Evolutionary conservation across 148 eudicot genomes (phyloP).

Genomic region (Polygonum aviculare): DNA sequence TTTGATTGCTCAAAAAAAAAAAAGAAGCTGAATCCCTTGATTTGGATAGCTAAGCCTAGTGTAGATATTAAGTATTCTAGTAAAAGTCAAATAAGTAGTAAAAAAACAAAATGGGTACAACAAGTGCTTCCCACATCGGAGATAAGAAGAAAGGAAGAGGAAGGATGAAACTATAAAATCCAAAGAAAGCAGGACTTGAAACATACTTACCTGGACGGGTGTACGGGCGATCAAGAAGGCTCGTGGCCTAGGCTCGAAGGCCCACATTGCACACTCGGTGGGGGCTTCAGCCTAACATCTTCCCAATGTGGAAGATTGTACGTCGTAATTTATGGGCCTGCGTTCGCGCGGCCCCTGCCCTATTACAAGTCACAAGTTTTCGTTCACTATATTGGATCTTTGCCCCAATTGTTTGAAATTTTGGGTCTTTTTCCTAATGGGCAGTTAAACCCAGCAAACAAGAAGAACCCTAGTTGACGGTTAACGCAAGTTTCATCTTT

Average conservation of each 20-base stretch:
- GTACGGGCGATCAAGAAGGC: background rate
- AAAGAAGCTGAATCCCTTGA: too few species aligned
- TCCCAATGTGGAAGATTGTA: slow-evolving; percentile 20
- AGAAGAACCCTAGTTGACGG: too few species aligned
- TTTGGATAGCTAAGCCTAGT: too few species aligned
- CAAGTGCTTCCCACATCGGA: background rate
- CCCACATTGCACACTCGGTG: background rate
- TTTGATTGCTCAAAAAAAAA: too few species aligned
- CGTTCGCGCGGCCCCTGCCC: slow-evolving; percentile 68
- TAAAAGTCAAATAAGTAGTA: too few species aligned
- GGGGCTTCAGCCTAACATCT: background rate
- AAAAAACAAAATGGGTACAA: background rate
- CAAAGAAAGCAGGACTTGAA: background rate
- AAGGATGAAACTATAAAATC: background rate
- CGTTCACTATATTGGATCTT: too few species aligned
- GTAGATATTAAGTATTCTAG: too few species aligned
- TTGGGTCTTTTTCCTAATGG: too few species aligned
- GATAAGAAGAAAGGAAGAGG: background rate
- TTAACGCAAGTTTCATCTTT: too few species aligned
- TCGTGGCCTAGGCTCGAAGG: background rate
- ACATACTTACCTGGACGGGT: background rate
- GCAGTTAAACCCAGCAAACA: too few species aligned
- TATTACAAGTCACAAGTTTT: too few species aligned
- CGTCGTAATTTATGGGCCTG: slow-evolving; percentile 78
- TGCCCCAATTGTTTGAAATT: too few species aligned